Evolutionary conservation across 2,329 filamentous ascomycete species (phyloP).

Genomic region (Nemania sp.): DNA sequence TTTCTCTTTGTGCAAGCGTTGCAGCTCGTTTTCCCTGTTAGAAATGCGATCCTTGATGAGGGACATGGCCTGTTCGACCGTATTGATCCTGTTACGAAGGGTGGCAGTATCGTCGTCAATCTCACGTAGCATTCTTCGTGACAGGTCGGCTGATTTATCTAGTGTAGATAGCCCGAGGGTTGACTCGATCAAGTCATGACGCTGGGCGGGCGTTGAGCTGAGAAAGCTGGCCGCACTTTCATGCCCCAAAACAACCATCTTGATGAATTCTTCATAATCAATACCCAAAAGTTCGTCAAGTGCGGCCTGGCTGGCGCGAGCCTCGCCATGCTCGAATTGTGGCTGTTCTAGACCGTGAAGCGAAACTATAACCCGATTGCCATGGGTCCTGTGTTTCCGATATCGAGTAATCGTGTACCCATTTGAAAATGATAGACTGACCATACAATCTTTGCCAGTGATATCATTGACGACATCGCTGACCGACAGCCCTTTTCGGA

Average conservation of each 20-base stretch:
- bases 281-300: conserved; percentile 41
- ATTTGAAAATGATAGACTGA: conserved; percentile 39
- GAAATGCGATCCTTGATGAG: conserved; percentile 15
- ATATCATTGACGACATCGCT: conserved; percentile 42
- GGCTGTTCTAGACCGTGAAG: conserved; percentile 35
- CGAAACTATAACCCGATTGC: conserved; percentile 38
- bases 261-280: conserved; percentile 41
- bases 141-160: conserved; percentile 31
- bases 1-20: conserved; percentile 13
- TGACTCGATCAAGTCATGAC: conserved; percentile 40
- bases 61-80: conserved; percentile 22
- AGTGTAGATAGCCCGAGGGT: conserved; percentile 36
- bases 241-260: conserved; percentile 41
- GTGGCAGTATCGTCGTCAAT: conserved; percentile 30
- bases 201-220: conserved; percentile 35
- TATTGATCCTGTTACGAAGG: conserved; percentile 17
- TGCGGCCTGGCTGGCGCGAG: conserved; percentile 34
- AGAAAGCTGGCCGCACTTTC: conserved; percentile 41
- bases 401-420: conserved; percentile 40
- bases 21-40: conserved; percentile 5
- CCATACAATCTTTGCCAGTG: conserved; percentile 36
- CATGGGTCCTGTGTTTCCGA: conserved; percentile 36
- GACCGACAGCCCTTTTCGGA: conserved; percentile 37
- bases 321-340: conserved; percentile 36
- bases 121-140: conserved; percentile 31